Percentiles rank a stretch among this genome's conserved stretches.
Conservation (phyloP, 345 rosid species). For the Passiflora organensis region DNA sequence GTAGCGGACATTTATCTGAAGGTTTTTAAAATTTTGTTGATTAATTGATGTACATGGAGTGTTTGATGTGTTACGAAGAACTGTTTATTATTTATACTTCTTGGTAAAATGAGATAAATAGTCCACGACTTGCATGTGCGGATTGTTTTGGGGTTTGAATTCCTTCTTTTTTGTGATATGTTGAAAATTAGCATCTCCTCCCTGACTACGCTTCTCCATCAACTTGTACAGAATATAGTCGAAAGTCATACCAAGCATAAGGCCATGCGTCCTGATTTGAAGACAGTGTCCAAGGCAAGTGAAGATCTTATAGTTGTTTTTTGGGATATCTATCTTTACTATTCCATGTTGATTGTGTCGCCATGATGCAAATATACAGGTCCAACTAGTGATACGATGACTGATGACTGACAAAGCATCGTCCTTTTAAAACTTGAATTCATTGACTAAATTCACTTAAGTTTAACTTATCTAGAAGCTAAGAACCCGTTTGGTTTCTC, state of each 20-base stretch:
- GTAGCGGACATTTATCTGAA: too few species aligned
- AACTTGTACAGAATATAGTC: conserved; percentile 36
- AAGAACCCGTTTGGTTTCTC: too few species aligned
- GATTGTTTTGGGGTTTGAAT: background rate
- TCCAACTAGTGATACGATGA: background rate
- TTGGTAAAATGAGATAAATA: too few species aligned
- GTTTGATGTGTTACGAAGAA: too few species aligned
- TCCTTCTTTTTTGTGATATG: background rate
- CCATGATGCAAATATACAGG: background rate
- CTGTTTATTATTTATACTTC: too few species aligned
- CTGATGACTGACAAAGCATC: background rate
- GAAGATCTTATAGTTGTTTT: background rate
- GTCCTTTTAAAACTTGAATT: too few species aligned
- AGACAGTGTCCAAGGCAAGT: conserved; percentile 75
- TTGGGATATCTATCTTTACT: background rate
- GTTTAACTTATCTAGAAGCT: too few species aligned
- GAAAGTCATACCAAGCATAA: conserved; percentile 21
- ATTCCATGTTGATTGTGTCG: background rate
- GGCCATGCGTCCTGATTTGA: conserved; percentile 73
- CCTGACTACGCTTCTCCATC: background rate
- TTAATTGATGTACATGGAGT: too few species aligned
- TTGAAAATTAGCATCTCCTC: background rate
- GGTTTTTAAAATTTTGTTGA: too few species aligned
- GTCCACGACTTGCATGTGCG: too few species aligned
- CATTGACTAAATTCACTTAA: too few species aligned